Percentiles rank a stretch among this genome's conserved stretches.
These are phyloP conservation scores for Neurospora sp. DNA, from an alignment of 2,329 filamentous ascomycete species.

Conservation along the genomic window DNA sequence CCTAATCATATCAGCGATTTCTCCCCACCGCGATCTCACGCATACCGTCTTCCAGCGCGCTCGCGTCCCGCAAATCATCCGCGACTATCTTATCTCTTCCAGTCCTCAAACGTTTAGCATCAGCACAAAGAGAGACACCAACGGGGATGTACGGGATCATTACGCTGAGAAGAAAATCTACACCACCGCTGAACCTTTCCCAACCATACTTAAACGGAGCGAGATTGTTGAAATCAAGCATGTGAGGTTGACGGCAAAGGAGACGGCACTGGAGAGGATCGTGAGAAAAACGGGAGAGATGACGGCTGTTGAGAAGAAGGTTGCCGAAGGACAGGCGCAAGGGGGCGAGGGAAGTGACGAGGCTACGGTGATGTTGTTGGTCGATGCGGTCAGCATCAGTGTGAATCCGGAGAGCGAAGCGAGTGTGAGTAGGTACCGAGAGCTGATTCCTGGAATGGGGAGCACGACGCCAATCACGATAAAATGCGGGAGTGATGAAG, in stretches of 20 bases:
- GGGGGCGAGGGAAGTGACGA: slow-evolving; percentile 27
- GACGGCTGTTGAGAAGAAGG: slow-evolving; percentile 61
- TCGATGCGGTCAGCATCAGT: slow-evolving; percentile 68
- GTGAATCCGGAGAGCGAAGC: slow-evolving; percentile 66
- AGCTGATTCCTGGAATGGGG: slow-evolving; percentile 50
- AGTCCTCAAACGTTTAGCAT: slow-evolving; percentile 72
- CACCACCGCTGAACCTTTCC: slow-evolving; percentile 76
- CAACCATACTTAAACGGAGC: slow-evolving; percentile 79
- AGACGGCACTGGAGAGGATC: slow-evolving; percentile 86
- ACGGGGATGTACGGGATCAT: slow-evolving; percentile 61
- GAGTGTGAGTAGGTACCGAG: slow-evolving; percentile 69
- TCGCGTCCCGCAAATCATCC: slow-evolving; percentile 70
- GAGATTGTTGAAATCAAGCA: slow-evolving; percentile 67
- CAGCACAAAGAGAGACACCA: slow-evolving; percentile 61
- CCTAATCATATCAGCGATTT: slow-evolving; percentile 71
- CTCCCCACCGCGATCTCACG: slow-evolving; percentile 67
- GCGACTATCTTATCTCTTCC: slow-evolving; percentile 77
- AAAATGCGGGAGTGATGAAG: slow-evolving; percentile 25
- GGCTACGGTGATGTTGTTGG: slow-evolving; percentile 55
- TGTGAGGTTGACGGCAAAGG: slow-evolving; percentile 59
- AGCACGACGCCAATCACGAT: background rate
- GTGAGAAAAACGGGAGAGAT: slow-evolving; percentile 86
- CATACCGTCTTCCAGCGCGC: slow-evolving; percentile 83
- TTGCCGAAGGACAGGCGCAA: slow-evolving; percentile 53
- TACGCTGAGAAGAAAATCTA: slow-evolving; percentile 78